Evolutionary conservation across 2,329 filamentous ascomycete species (phyloP), one percentile per base, ranked within the genome.

Genomic region (Colletotrichum sp.): DNA sequence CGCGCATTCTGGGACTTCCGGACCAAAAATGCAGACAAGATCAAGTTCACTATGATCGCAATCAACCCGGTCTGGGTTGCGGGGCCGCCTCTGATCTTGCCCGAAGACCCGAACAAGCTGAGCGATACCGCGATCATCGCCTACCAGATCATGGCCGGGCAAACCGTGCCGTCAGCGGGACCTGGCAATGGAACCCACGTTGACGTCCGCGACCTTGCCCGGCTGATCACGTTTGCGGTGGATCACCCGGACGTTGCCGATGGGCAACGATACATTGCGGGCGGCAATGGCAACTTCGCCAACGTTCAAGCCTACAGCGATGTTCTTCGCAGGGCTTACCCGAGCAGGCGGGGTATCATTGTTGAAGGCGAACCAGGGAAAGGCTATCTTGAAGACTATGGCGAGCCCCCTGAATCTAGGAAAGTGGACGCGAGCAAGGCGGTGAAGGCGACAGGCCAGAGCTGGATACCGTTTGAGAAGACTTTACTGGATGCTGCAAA

Each of bases 1-100:
- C 78, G 78, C 51, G 79, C 76, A 7, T 69, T 82, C 5, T 82
- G 80, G 80, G 79, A 79, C 18, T 81, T 79, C 59, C 65, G 76
- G 8, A 72, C 79, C 5, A 75, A 80, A 21, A 70, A 78, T 9
- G 78, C 79, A 2, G 80, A 76, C 0, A 58, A 75, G 11, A 82
- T 80, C 64, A 58, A 34, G 3, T 66, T 81, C 47, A 82, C 81
- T 55, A 74, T 74, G 72, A 59, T 69, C 34, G 58, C 62, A 6
- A 31, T 74, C 16, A 74, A 74, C n/a, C 72, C 72, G 15, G 55
- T 72, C n/a, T 74, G 69, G 68, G 72, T 74, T 3, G 62, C 43
- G 8, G 75, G 75, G 16, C 75, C 75, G 27, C 67, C 72, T 18
- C 18, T 74, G 43, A 67, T 76, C 5, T 16, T 74, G 13, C 74